Base-by-base conservation (phyloP, 2,329 filamentous ascomycete species). In the Fusarium guadeloupense region DNA sequence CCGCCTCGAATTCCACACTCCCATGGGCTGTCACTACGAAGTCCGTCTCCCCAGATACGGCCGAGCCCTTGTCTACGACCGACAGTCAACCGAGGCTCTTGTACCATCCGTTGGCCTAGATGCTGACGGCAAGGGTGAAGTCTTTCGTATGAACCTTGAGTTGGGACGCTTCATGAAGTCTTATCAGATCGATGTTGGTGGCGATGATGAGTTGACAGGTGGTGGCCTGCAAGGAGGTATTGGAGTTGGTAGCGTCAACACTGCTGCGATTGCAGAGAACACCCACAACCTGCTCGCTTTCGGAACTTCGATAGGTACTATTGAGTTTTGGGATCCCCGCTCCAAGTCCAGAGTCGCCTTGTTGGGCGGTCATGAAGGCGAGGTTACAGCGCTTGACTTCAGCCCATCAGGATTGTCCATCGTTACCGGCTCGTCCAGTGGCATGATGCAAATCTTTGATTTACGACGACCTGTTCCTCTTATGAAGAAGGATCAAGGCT, bases 251-350 rank as follows among this genome's bases (percentile, higher is more conserved):
- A 89, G 90, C 44, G 93, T 98, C 46, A 97, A 98, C 72, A 89
- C 89, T 8, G 94, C 88, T 12, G 89, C 93, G 4, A 86, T 97
- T 57, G 95, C 95, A 4, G 92, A 97, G 72, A 85, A 89, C 34
- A 93, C 91, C 41, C 95, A 99, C 74, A 95, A 95, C 52, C 81
- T 99, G 5, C 83, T 93, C 28, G 93, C 94, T 1, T 99, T 99
- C 69, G 95, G 96, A 46, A 99, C 95, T 1, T 93, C 92, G 4
- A 80, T 95, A 52, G 94, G 95, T n/a, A 97, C 94, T 1, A 92
- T 98, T 21, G 95, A 99, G 73, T 94, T 98, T 71, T 99, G 93
- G 92, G 95, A 99, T 73, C 85, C 93, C 1, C 85, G 95, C 56
- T 93, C 91, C 25, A 89, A 92, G 72, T 89, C 89, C 49, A 84